Evolutionary conservation across 208 protist genomes (phyloP).

Genomic region (Jaenimonas drosophilae): DNA sequence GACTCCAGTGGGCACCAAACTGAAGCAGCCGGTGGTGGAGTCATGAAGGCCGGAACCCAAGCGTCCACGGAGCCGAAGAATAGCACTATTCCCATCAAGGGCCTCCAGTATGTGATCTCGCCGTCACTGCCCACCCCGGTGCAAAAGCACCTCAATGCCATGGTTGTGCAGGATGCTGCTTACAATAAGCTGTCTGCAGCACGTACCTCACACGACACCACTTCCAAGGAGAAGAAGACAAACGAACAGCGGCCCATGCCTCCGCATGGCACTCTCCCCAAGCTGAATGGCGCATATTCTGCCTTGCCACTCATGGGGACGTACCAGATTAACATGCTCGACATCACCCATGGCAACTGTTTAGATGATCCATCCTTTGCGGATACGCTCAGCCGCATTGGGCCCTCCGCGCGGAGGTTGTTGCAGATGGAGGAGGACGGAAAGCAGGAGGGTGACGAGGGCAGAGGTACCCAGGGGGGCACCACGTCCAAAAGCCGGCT

Average conservation of each 20-base stretch:
- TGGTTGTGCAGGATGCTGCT: neutral
- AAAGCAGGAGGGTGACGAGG: no score
- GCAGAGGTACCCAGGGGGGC: no score
- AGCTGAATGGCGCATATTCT: conserved; percentile 18
- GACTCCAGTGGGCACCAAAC: no score
- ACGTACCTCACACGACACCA: neutral
- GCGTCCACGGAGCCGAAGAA: neutral
- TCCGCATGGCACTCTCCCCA: conserved; percentile 5
- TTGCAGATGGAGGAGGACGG: conserved; percentile 10
- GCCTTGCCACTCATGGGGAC: neutral
- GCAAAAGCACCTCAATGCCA: conserved; percentile 1
- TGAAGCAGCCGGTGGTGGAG: no score
- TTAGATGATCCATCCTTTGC: conserved; percentile 8
- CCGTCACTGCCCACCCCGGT: conserved; percentile 27
- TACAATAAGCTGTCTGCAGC: neutral
- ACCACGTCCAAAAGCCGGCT: neutral
- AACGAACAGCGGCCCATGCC: neutral
- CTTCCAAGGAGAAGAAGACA: neutral
- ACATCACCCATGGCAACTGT: conserved; percentile 4
- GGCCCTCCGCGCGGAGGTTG: conserved; percentile 32
- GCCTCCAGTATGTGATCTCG: conserved; percentile 42
- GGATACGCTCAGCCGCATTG: conserved; percentile 26
- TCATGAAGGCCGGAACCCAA: neutral
- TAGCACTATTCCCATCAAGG: conserved; percentile 26
- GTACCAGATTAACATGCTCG: no score